Percentiles rank a stretch among this genome's conserved stretches.
Conservation (phyloP, 2,329 filamentous ascomycete genomes). For the Colletotrichum caudatum region DNA sequence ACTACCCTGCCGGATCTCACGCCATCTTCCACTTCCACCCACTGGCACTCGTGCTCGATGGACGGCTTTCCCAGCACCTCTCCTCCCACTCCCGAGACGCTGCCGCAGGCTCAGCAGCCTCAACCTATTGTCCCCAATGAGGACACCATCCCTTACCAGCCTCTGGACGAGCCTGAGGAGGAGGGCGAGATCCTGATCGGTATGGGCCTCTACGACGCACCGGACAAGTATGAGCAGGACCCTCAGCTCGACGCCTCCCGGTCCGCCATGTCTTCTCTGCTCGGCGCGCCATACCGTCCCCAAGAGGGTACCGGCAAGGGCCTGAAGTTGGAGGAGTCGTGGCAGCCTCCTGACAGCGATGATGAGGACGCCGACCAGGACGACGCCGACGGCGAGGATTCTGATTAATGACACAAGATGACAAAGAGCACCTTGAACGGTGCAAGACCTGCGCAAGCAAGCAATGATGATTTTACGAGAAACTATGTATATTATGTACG, state of each 20-base stretch:
- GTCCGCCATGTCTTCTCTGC: constrained; percentile 65
- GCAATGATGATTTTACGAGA: constrained; percentile 28
- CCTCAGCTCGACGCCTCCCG: constrained; percentile 66
- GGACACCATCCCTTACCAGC: constrained; percentile 61
- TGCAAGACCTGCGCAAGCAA: constrained; percentile 23
- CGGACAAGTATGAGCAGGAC: constrained; percentile 66
- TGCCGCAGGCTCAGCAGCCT: constrained; percentile 63
- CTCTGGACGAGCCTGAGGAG: constrained; percentile 65
- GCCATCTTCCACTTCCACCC: constrained; percentile 43
- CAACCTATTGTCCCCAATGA: constrained; percentile 61
- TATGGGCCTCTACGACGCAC: constrained; percentile 83
- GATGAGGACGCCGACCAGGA: constrained; percentile 64
- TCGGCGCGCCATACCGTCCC: constrained; percentile 61
- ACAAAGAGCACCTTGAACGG: background rate
- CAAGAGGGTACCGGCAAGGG: constrained; percentile 73
- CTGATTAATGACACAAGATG: constrained; percentile 25
- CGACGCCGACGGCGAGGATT: constrained; percentile 51
- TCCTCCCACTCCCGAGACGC: constrained; percentile 71
- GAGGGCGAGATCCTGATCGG: constrained; percentile 81
- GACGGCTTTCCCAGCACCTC: constrained; percentile 62
- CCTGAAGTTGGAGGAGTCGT: constrained; percentile 84
- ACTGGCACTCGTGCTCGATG: constrained; percentile 61
- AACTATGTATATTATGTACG: constrained; percentile 39
- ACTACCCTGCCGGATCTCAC: constrained; percentile 38
- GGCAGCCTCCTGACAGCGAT: constrained; percentile 75